A percentile compares a stretch with the other conserved stretches of the same genome.
phyloP scores from a whole-genome alignment of 2,329 filamentous ascomycete species.

The Cladosporium oxysporum region DNA sequence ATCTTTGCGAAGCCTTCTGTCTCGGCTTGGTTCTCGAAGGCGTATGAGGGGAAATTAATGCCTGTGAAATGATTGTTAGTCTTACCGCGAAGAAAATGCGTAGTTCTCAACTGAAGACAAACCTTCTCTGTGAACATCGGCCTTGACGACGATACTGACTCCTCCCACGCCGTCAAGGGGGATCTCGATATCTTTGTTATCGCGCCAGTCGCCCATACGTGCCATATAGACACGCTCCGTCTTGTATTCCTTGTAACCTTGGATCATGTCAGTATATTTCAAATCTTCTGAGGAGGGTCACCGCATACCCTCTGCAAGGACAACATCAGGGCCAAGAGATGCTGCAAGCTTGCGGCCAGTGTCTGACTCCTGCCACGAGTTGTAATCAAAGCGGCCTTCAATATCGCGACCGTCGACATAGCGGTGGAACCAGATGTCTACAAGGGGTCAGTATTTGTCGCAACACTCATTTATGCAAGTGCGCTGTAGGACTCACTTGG shows the following conservation, averaged over 20 bases:
- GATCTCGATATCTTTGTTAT: constrained; percentile 89
- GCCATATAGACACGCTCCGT: constrained; percentile 91
- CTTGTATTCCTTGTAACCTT: constrained; percentile 89
- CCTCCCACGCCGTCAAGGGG: constrained; percentile 94
- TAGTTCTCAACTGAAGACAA: constrained; percentile 33
- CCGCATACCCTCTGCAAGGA: constrained; percentile 78
- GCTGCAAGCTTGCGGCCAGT: constrained; percentile 75
- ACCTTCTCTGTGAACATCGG: constrained; percentile 94
- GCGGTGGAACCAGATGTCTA: constrained; percentile 96
- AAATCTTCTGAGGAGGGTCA: background rate
- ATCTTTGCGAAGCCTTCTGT: constrained; percentile 99
- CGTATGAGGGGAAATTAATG: constrained; percentile 95
- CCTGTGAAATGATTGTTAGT: constrained; percentile 52
- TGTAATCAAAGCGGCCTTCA: constrained; percentile 98
- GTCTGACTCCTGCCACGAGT: constrained; percentile 95
- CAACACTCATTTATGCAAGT: background rate
- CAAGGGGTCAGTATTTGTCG: constrained; percentile 23
- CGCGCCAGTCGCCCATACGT: constrained; percentile 85
- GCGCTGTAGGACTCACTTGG: constrained; percentile 69
- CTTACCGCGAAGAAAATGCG: background rate
- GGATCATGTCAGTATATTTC: background rate
- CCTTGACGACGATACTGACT: constrained; percentile 96
- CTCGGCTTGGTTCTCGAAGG: constrained; percentile 98
- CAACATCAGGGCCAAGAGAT: constrained; percentile 72
- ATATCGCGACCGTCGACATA: constrained; percentile 78